Evolutionary conservation across 169 alveolate species (phyloP), one percentile per base, ranked within the genome.

Genomic region (Prorocentrum cordatum): DNA sequence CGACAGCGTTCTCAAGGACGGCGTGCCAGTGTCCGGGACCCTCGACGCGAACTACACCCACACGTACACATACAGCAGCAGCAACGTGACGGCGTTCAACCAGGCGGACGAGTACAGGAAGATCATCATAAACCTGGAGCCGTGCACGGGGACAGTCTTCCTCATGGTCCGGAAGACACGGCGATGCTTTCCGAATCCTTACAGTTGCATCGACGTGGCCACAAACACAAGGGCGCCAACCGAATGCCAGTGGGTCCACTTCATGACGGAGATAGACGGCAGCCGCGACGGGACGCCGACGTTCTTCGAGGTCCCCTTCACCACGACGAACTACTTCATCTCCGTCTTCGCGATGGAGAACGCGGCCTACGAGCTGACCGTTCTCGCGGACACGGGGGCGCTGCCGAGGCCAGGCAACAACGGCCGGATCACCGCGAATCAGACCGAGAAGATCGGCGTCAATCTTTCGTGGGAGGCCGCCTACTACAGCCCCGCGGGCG

Each of bases 281-380:
- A 47, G 38, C 32, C 64, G 86, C 10, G 86, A 73, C 24, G 86
- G 86, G 4, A 47, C 86, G 6, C 86, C 86, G 33, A 47, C 86
- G 35, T 73, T 47, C 70, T 73, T 73, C 36, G 86, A 73, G 70
- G n/a, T 73, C 6, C 86, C 86, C 2, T 32, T 73, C 31, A 50
- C 70, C 24, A 18, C 38, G 18, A 73, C 67, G 47, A 42, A 24
- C 59, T 67, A 67, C 79, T 67, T 35, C 39, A 27, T 67, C 22
- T 54, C 79, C n/a, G 79, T 67, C 20, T 67, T 35, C 33, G 79
- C 79, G 35, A 67, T 16, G 58, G 39, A 29, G 58, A 36, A 31
- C n/a, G 12, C 36, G 35, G 3, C 35, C 59, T 67, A 67, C 79
- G 35, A 54, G 18, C 22, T 67, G 32, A 35, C 58, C 24, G 79